These are phyloP conservation scores for Cladophialophora carrionii DNA, from an alignment of 2,329 filamentous ascomycete species.

Conservation along the genomic window DNA sequence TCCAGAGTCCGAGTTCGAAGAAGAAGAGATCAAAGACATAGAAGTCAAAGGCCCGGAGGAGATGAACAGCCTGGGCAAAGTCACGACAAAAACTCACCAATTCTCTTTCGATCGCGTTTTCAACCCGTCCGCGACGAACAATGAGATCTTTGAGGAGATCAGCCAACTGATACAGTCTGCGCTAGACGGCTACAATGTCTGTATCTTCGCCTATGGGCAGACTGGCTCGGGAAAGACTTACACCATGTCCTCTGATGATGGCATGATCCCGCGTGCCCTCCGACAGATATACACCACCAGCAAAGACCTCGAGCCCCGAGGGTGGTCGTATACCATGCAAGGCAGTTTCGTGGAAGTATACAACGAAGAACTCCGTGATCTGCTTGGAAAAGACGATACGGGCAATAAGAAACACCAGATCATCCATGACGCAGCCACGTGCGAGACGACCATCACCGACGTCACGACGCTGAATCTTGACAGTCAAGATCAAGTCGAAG, in stretches of 20 bases:
- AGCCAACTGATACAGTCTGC: constrained; percentile 96
- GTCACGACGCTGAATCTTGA: constrained; percentile 76
- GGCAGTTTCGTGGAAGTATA: constrained; percentile 97
- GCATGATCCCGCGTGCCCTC: constrained; percentile 93
- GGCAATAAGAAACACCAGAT: constrained; percentile 87
- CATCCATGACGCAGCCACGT: constrained; percentile 78
- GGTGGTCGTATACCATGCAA: constrained; percentile 92
- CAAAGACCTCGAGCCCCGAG: constrained; percentile 80
- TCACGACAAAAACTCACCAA: constrained; percentile 75
- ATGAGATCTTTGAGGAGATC: constrained; percentile 92
- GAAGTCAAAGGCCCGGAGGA: constrained; percentile 81
- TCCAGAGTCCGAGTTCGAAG: constrained; percentile 64
- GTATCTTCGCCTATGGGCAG: constrained; percentile 98
- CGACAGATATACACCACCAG: constrained; percentile 92
- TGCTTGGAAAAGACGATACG: constrained; percentile 74
- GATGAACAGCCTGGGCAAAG: constrained; percentile 74
- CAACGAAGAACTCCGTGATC: constrained; percentile 93
- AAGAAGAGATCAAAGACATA: constrained; percentile 79
- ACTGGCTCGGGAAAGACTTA: constrained; percentile 96
- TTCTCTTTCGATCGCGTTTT: constrained; percentile 97
- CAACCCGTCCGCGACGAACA: constrained; percentile 73
- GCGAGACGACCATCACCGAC: constrained; percentile 80
- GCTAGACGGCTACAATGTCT: constrained; percentile 96
- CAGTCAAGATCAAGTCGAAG: constrained; percentile 76
- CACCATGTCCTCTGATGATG: constrained; percentile 88